Base-by-base conservation (phyloP, 148 eudicot genomes). In the Rhododendron ferrugineum region DNA sequence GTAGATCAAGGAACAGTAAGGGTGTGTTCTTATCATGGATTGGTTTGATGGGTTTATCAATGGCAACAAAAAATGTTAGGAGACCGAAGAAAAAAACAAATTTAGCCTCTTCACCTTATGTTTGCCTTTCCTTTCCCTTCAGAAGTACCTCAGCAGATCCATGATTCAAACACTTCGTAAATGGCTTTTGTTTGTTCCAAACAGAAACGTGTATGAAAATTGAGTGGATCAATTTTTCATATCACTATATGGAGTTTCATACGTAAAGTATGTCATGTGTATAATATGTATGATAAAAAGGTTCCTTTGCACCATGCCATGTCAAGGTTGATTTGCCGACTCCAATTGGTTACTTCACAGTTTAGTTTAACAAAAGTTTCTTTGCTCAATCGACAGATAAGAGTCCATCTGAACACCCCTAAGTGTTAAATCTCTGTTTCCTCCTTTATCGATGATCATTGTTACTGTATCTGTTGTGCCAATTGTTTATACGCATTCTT, bases 401-500 rank as follows among this genome's bases (percentile, higher is more conserved):
- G 72, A 3, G 36, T 44, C 60, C 44, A 83, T 49, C 34, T 56
- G 14, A 74, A 84, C 47, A 73, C 36, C 70, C 37, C 2, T 23
- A 2, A 52, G 70, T 52, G 42, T 56, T 76, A 11, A 30, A 14
- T 49, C 32, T 52, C 11, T 60, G 40, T 42, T 82, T 40, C 42
- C 42, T 40, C 42, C 42, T 40, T 40, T 40, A 40, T 40, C 42
- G 6, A 40, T 40, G 42, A 6, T 40, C 42, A 40, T 40, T 40
- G 42, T 40, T 40, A 76, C 49, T 32, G 1, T 86, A 40, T 32
- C 66, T 37, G 46, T 10, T 82, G 32, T 68, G 47, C 52, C 58
- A 83, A 52, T 79, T 49, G 73, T 50, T 83, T 40, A 83, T 87
- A 44, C 76, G 37, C 22, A 18, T n/a, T 70, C 78, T 50, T 49